Evolutionary conservation across 345 rosid species (phyloP), one percentile per base, ranked within the genome.

Genomic region (Hirschfeldia incana): DNA sequence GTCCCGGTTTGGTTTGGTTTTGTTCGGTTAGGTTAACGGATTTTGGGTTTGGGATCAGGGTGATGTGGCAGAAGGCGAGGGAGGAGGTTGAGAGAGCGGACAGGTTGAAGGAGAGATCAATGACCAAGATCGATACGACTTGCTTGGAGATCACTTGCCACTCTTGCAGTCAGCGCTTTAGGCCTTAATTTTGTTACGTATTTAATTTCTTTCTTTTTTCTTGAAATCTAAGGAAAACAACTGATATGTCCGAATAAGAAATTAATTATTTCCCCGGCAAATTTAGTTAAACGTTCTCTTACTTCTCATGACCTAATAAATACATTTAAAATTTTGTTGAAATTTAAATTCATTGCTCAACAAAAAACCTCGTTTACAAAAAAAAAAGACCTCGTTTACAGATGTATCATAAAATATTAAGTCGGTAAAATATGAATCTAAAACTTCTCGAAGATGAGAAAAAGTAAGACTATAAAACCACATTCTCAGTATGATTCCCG

Each of bases 71-170:
- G 78, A 86, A 93, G 69, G 97, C 96, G 0, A 86, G 91, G 73
- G 97, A 89, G 55, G 99, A 93, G 15, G 90, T 89, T 30, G 96
- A 88, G 42, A 91, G 87, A 64, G 98, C 98, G 0, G 94, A 91
- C 85, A 88, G 87, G 69, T 64, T 91, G 86, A 94, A 92, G 85
- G 92, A 90, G 65, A 83, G 88, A 80, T 92, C 97, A 17, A 87
- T 92, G 49, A 80, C 79, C 59, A 86, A 75, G 87, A 84, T 85
- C 1, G 98, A 91, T 87, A 85, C 92, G 65, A 66, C 88, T 76
- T 89, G 94, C 89, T 84, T 89, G 88, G 96, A 95, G 90, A 88
- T 93, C 86, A 95, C 99, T 83, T 95, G 99, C 76, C 99, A 93
- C 12, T 93, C 97, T 75, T 95, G 99, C 87, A 88, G 96, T 79